Conservation (phyloP, 2,329 filamentous ascomycete species). For the Alternaria sp. region DNA sequence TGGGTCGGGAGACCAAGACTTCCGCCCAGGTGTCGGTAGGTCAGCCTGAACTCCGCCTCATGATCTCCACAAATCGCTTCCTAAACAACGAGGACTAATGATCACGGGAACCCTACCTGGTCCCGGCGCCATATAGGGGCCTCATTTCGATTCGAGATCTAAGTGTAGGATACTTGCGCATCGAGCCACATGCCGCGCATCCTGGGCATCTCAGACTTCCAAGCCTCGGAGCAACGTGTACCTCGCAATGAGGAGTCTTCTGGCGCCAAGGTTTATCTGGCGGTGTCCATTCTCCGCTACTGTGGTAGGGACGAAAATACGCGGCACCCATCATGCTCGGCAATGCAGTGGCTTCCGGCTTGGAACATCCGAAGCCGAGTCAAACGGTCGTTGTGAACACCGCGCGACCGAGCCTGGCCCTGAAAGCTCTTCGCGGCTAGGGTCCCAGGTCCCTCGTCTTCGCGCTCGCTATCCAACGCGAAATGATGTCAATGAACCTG, state of each 20-base stretch:
- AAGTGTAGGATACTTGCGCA: not conserved
- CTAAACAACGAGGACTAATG: slow-evolving; percentile 1
- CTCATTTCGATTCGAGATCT: not conserved
- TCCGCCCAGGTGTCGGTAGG: slow-evolving; percentile 1
- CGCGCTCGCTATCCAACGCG: not conserved
- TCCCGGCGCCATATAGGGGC: not conserved
- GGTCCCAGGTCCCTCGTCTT: not conserved
- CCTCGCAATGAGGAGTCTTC: slow-evolving; percentile 2
- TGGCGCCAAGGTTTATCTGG: slow-evolving; percentile 10
- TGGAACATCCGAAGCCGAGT: slow-evolving; percentile 13
- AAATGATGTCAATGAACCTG: slow-evolving; percentile 9
- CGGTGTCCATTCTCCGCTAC: not conserved
- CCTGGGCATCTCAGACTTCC: slow-evolving; percentile 3
- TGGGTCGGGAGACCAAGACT: slow-evolving; percentile 1
- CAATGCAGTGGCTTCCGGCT: slow-evolving; percentile 26
- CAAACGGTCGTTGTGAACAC: not conserved
- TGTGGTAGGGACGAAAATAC: slow-evolving; percentile 23
- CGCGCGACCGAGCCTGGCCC: not conserved
- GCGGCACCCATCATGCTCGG: slow-evolving; percentile 27
- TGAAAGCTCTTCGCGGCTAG: not conserved
- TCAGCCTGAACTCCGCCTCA: slow-evolving; percentile 20
- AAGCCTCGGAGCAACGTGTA: slow-evolving; percentile 23
- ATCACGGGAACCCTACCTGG: not conserved
- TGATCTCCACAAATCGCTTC: slow-evolving; percentile 8
- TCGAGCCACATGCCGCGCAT: not conserved